Base-by-base conservation (phyloP, 495 filamentous ascomycete genomes). In the Lichenothelia convexa region DNA sequence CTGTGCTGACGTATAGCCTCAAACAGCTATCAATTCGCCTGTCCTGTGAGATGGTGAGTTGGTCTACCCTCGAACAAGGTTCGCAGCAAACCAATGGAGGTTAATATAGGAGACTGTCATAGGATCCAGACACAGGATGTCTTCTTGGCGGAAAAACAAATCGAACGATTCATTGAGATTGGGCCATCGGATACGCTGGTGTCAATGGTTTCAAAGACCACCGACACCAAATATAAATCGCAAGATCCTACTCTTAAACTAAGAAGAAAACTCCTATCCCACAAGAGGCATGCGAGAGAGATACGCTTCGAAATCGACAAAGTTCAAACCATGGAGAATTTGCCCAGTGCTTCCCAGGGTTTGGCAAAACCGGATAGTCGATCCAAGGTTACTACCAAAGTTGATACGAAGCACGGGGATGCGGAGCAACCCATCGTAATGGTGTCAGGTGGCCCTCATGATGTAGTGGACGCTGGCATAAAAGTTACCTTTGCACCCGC, bases 231-330 rank as follows among this genome's bases (percentile, higher is more conserved):
- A 58, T 99, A 99, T 60, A 89, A 99, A 70, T 85, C 89, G 41
- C 92, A 93, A 55, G 89, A 99, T 59, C 87, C 91, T 20, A 91
- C 89, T 20, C 85, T 83, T 47, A 93, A 85, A 0, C 73, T 93
- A 13, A 84, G 93, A 56, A 73, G 89, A 46, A 85, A 95, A 58
- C 94, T 99, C 57, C 73, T 95, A 26, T 95, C 87, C 65, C 95
- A 95, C 67, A 94, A 91, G 60, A 99, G 95, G 58, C 91, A 99
- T 53, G 82, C 85, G 7, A 94, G 93, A 55, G 89, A 95, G 55
- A 99, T 99, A 45, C 95, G 95, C 64, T 99, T 95, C 56, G 86
- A 93, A 56, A 82, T 93, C 27, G 89, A 97, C 51, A 89, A 89
- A 1, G 68, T 89, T 9, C 24, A 29, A n/a, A 9, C 24, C 9